These are phyloP conservation scores for Cutaneotrichosporon arboriforme DNA, from an alignment of 1,284 basidiomycete species.

Conservation along the genomic window DNA sequence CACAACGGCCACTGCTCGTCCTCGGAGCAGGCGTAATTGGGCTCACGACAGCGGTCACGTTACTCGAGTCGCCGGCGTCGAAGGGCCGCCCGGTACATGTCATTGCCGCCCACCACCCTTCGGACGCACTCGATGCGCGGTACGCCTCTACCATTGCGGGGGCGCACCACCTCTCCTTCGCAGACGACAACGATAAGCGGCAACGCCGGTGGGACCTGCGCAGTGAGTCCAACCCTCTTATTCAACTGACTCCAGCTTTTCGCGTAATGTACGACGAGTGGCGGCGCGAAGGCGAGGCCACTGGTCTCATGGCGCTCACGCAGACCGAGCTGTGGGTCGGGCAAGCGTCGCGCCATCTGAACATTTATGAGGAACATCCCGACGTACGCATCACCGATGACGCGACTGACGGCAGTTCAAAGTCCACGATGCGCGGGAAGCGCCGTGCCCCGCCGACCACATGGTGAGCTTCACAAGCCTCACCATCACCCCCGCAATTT, in stretches of 20 bases:
- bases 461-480: conserved; percentile 43
- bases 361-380: conserved; percentile 43
- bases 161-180: conserved; percentile 47
- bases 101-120: conserved; percentile 37
- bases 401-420: conserved; percentile 22
- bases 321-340: conserved; percentile 45
- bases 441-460: conserved; percentile 25
- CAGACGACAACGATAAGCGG: conserved; percentile 35
- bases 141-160: conserved; percentile 43
- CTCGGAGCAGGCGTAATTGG: conserved; percentile 45
- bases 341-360: conserved; percentile 30
- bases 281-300: conserved; percentile 26
- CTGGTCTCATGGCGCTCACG: conserved; percentile 38
- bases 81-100: conserved; percentile 27
- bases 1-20: conserved; percentile 19
- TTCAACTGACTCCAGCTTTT: conserved; percentile 28
- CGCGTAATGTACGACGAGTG: conserved; percentile 36
- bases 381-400: conserved; percentile 19
- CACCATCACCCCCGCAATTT: conserved; percentile 43
- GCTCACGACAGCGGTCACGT: conserved; percentile 40
- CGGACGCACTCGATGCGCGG: conserved; percentile 31
- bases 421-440: conserved; percentile 10
- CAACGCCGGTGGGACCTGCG: conserved; percentile 36
- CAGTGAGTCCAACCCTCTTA: conserved; percentile 29
- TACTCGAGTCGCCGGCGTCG: conserved; percentile 26